Conservation (phyloP, 2,329 filamentous ascomycete species). For the Mollisiaceae sp. region DNA sequence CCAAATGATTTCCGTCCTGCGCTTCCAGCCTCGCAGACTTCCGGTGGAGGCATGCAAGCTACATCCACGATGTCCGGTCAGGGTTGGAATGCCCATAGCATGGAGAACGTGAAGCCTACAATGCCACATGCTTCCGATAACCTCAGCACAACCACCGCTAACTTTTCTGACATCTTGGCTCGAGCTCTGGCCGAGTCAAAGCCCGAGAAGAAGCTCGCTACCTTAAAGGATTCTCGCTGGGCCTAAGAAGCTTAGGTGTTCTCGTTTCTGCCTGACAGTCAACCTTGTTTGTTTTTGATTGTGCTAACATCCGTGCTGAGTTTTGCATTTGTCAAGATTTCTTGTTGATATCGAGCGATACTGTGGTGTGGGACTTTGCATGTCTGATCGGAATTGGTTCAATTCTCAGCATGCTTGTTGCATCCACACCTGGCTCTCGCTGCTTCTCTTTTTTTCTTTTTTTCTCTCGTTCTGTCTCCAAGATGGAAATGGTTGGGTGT, state of each 20-base stretch:
- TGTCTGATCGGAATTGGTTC: not conserved
- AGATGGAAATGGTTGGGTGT: not conserved
- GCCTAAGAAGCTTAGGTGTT: not conserved
- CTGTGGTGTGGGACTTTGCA: not conserved
- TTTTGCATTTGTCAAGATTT: not conserved
- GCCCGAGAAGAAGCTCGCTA: not conserved
- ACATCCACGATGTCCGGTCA: not conserved
- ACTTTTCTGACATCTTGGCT: not conserved
- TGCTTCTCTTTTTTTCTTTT: not conserved
- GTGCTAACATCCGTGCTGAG: not conserved
- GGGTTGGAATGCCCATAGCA: not conserved
- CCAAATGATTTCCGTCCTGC: not conserved
- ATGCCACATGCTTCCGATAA: not conserved
- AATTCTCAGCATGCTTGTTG: not conserved
- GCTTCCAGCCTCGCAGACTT: not conserved
- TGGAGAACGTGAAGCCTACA: slow-evolving; percentile 1
- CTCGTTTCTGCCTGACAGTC: not conserved
- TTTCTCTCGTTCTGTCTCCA: too few relatives aligned
- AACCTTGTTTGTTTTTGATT: not conserved
- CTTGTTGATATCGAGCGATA: not conserved
- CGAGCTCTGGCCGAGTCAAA: not conserved
- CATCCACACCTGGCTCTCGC: not conserved
- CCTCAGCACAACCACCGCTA: not conserved
- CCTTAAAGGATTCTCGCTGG: slow-evolving; percentile 8
- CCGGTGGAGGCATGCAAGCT: not conserved